phyloP scores from a whole-genome alignment of 1,284 basidiomycete species.

The Stereum hirsutum region DNA sequence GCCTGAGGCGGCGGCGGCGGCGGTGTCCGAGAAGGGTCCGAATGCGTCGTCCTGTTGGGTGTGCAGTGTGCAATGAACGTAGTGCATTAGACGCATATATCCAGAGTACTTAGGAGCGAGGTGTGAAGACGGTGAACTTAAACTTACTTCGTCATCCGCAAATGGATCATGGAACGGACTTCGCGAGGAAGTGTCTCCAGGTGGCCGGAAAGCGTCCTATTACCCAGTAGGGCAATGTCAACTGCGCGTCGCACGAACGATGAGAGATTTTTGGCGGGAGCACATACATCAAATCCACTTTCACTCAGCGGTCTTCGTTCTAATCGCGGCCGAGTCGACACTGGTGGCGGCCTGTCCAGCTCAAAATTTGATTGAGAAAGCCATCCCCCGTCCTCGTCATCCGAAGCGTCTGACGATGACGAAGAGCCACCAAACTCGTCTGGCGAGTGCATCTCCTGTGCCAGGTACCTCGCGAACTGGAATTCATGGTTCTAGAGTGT shows the following conservation, averaged over 20 bases:
- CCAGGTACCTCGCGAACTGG: conserved; percentile 69
- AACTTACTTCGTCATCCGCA: conserved; percentile 38
- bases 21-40: conserved; percentile 67
- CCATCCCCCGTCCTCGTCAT: conserved; percentile 73
- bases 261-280: not conserved
- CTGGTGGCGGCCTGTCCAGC: conserved; percentile 40
- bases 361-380: conserved; percentile 65
- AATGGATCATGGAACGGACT: conserved; percentile 15
- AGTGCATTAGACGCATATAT: not conserved
- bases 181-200: conserved; percentile 7
- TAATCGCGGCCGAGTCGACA: conserved; percentile 37
- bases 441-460: conserved; percentile 58
- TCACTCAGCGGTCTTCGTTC: conserved; percentile 43
- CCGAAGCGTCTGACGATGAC: conserved; percentile 33
- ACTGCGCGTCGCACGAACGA: not conserved
- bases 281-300: conserved; percentile 50
- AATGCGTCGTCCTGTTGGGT: conserved; percentile 43
- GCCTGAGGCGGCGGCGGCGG: conserved; percentile 32
- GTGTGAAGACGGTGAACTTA: not conserved
- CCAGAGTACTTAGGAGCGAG: too few relatives aligned
- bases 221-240: conserved; percentile 1
- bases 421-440: conserved; percentile 44
- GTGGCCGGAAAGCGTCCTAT: conserved; percentile 26
- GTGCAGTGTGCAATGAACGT: not conserved
- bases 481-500: not conserved